These are phyloP conservation scores for Zygosaccharomyces pseudobailii DNA, from an alignment of 1,139 yeast genomes.

Conservation along the genomic window DNA sequence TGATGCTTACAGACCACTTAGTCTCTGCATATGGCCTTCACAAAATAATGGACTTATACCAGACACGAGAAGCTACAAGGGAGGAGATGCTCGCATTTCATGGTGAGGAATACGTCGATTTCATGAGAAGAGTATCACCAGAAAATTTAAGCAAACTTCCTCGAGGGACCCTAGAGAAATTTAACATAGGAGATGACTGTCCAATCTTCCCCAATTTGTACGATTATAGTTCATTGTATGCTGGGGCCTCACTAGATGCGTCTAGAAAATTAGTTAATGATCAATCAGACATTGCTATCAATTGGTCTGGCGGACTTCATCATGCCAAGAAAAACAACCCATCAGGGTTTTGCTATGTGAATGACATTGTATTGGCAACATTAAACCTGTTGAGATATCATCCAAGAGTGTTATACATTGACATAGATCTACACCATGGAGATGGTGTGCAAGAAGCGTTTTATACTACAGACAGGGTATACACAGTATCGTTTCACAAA, in stretches of 20 bases:
- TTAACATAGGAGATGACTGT: slow-evolving; percentile 96
- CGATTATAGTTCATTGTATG: slow-evolving; percentile 78
- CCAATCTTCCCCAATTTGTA: slow-evolving; percentile 95
- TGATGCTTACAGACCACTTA: slow-evolving; percentile 90
- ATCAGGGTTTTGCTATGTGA: slow-evolving; percentile 90
- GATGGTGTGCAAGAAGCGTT: slow-evolving; percentile 99
- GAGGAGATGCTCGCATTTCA: slow-evolving; percentile 80
- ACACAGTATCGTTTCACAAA: slow-evolving; percentile 93
- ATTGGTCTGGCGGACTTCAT: slow-evolving; percentile 96
- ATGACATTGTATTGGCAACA: slow-evolving; percentile 88
- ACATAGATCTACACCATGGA: slow-evolving; percentile 95
- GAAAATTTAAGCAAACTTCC: slow-evolving; percentile 61
- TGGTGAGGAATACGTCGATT: slow-evolving; percentile 80
- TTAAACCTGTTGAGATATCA: slow-evolving; percentile 77
- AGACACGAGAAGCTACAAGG: slow-evolving; percentile 75
- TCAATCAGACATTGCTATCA: slow-evolving; percentile 91
- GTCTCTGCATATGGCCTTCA: slow-evolving; percentile 81
- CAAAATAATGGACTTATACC: slow-evolving; percentile 84
- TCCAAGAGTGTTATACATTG: slow-evolving; percentile 88
- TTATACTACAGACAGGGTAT: slow-evolving; percentile 89
- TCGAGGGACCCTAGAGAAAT: slow-evolving; percentile 56
- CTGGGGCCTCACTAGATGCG: slow-evolving; percentile 94
- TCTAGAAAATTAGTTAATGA: slow-evolving; percentile 77
- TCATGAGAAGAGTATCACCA: slow-evolving; percentile 76
- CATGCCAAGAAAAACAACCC: slow-evolving; percentile 96